Conservation (phyloP, 2,329 filamentous ascomycete species). For the Aureobasidium sp. region DNA sequence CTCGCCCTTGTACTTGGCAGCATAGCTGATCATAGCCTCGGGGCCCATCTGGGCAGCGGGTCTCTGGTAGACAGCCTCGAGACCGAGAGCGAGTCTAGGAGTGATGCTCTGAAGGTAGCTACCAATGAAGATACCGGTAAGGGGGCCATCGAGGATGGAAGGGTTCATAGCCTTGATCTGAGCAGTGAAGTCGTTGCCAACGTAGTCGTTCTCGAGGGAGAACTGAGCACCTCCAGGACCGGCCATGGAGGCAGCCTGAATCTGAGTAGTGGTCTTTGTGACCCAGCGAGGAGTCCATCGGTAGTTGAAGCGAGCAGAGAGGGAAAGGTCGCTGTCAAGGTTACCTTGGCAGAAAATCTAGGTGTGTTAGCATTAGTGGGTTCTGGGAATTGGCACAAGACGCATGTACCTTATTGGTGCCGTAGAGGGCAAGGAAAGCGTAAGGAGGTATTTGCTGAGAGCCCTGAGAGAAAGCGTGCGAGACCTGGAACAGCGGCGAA, state of each 20-base stretch:
- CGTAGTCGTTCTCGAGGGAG: conserved; percentile 93
- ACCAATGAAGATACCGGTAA: conserved; percentile 92
- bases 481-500: conserved; percentile 90
- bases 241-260: conserved; percentile 44
- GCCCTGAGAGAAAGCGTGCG: conserved; percentile 92
- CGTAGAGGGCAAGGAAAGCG: conserved; percentile 88
- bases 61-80: conserved; percentile 93
- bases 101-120: conserved; percentile 94
- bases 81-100: conserved; percentile 73
- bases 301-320: conserved; percentile 88
- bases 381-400: not conserved
- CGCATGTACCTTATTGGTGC: conserved; percentile 69
- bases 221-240: conserved; percentile 76
- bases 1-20: conserved; percentile 78
- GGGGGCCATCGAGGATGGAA: conserved; percentile 81
- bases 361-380: conserved; percentile 16
- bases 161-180: conserved; percentile 93
- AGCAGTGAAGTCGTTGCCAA: conserved; percentile 84
- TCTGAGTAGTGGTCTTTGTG: conserved; percentile 81
- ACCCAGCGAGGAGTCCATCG: conserved; percentile 75
- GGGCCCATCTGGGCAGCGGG: conserved; percentile 75
- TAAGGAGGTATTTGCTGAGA: conserved; percentile 86
- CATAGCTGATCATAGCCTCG: conserved; percentile 87
- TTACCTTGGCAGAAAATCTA: conserved; percentile 95
- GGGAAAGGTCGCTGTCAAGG: conserved; percentile 82